Percentiles rank a stretch among this genome's conserved stretches.
phyloP scores from a whole-genome alignment of 495 filamentous ascomycete species.

The Aspergillus taichungensis region DNA sequence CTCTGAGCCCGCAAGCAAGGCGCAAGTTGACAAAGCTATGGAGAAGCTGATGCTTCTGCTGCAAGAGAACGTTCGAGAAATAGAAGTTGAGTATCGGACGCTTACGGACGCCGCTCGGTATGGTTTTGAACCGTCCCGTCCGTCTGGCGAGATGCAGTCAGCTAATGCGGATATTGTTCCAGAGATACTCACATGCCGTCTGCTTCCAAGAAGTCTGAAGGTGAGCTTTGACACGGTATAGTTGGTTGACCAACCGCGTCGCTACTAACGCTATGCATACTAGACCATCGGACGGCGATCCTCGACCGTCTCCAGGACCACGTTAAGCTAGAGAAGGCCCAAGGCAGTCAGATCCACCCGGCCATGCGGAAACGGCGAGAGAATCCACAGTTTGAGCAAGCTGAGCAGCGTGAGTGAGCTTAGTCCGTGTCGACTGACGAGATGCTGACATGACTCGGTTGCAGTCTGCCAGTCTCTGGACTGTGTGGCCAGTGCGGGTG shows the following conservation, averaged over 20 bases:
- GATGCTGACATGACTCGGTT: neutral
- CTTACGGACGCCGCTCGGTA: neutral
- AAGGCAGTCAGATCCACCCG: conserved; percentile 19
- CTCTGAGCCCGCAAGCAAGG: neutral
- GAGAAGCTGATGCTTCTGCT: neutral
- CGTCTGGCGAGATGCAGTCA: no score
- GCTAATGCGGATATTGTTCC: no score
- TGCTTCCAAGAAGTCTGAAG: no score
- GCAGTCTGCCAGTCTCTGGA: conserved; percentile 34
- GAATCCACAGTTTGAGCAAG: conserved; percentile 24
- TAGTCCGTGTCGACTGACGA: neutral
- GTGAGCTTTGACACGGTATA: no score
- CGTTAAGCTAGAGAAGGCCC: conserved; percentile 18
- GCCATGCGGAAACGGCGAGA: conserved; percentile 23
- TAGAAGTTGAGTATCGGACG: conserved; percentile 9
- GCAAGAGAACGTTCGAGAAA: neutral
- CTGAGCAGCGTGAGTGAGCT: conserved; percentile 24
- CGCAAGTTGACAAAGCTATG: neutral
- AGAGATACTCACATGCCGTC: no score
- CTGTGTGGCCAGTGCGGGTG: conserved; percentile 3
- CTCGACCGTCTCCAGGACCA: conserved; percentile 20
- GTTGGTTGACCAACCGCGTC: no score
- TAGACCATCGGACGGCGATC: conserved; percentile 7
- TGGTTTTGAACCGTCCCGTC: neutral
- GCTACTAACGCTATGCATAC: no score